phyloP scores from a whole-genome alignment of 371 early-diverging fungal genomes.

The Chytridium lagenaria region DNA sequence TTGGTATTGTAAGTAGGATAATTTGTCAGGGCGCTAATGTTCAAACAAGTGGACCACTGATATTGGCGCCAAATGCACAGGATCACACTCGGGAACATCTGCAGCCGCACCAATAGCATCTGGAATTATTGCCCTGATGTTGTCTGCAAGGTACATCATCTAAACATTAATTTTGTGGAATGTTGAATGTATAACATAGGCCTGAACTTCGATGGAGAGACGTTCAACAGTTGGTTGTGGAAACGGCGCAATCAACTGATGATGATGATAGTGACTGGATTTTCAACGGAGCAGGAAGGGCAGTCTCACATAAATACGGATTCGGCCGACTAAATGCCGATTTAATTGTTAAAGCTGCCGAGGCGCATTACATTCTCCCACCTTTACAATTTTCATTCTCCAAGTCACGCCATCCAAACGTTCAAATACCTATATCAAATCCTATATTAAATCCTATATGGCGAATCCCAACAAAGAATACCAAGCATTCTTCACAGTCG shows the following conservation, averaged over 20 bases:
- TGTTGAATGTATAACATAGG: too few relatives aligned
- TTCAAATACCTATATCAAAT: not conserved
- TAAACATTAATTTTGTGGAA: not conserved
- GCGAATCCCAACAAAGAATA: too few relatives aligned
- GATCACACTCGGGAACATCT: slow-evolving; percentile 88
- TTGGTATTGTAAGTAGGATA: slow-evolving; percentile 67
- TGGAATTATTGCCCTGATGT: slow-evolving; percentile 85
- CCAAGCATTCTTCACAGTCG: too few relatives aligned
- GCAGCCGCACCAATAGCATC: slow-evolving; percentile 94
- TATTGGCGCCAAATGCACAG: slow-evolving; percentile 65
- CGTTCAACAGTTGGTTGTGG: slow-evolving; percentile 80
- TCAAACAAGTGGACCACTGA: slow-evolving; percentile 80
- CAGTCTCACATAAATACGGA: slow-evolving; percentile 86
- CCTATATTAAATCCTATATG: too few relatives aligned
- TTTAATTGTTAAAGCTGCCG: slow-evolving; percentile 77
- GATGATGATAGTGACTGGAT: slow-evolving; percentile 46
- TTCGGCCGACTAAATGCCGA: slow-evolving; percentile 89
- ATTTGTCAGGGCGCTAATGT: not conserved
- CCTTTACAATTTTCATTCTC: slow-evolving; percentile 53
- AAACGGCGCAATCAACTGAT: slow-evolving; percentile 75
- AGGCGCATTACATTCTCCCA: slow-evolving; percentile 66
- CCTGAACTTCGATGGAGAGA: slow-evolving; percentile 94
- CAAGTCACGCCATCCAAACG: slow-evolving; percentile 60
- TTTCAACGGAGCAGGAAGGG: slow-evolving; percentile 49
- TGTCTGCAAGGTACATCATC: slow-evolving; percentile 56